Evolutionary conservation across 2,329 filamentous ascomycete genomes (phyloP), one percentile per base, ranked within the genome.

Genomic region (Scorias spongiosa): DNA sequence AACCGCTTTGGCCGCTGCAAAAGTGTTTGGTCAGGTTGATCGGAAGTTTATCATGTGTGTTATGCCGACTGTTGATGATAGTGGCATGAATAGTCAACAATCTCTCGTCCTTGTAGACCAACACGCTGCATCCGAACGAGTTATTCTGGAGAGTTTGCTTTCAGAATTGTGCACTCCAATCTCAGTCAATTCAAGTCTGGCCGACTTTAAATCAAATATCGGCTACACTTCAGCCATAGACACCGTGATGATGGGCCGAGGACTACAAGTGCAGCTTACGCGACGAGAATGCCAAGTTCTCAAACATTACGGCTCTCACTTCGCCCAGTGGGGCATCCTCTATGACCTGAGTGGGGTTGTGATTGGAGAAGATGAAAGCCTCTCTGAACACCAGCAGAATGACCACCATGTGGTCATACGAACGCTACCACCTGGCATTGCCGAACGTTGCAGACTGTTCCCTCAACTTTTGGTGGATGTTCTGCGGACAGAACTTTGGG

Each of bases 51-150:
- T 98, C 12, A 64, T 98, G 1, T 68, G 78, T 17, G 81, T 75
- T 48, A 64, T 84, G 41, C 58, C 50, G 6, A 37, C 62, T 20
- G 14, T 34, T 17, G 26, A 36, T 29, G 42, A 39, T 12, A 14
- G 40, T 43, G 10, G 39, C 17, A 10, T 40, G 36, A 12, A 26
- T 36, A 39, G 50, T 45, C 57, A 41, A 20, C 49, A 57, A 2
- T 52, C 78, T 1, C 65, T 96, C 4, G 71, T 93, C 0, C 68
- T 95, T 34, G 72, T 95, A 5, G 91, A 98, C 56, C 91, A 98
- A 56, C 91, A 98, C 58, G 91, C 91, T 1, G 91, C 88, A 2
- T 89, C 95, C 58, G 91, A 98, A 65, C 75, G 91, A 39, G 78
- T 83, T 49, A 78, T 80, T 1, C 74, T 96, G 1, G 91, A 98